Base-by-base conservation (phyloP, 805 yeast species). In the Saccharomyces kudriavzevii region DNA sequence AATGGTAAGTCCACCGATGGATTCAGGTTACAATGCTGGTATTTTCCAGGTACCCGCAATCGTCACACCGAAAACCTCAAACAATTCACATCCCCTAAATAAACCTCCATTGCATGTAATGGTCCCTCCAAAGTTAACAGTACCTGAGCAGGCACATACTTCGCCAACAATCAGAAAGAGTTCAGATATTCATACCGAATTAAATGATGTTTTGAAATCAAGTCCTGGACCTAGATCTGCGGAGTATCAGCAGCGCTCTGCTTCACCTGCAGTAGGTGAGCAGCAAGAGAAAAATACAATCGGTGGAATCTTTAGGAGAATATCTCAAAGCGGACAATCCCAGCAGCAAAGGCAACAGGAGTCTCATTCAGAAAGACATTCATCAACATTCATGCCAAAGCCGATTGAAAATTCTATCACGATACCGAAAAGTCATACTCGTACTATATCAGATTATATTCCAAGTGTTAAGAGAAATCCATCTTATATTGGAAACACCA, bases 141-240 rank as follows among this genome's bases (percentile, higher is more conserved):
- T 57, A 70, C 81, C 73, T 64, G 84, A 74, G 69, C 75, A 66
- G 72, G 78, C 70, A 53, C 79, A 72, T 72, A 81, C 65, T 61
- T 80, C 70, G 66, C 78, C 75, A 64, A 57, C 60, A 10, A 43
- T 52, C 24, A 63, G 70, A 52, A 69, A 67, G 48, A 56, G 63
- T 11, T 49, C 63, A 14, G 71, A 65, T 10, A 53, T 53, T 5
- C 59, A 59, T 29, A 62, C 57, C 14, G 65, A 60, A 3, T 56
- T 63, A 35, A 65, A 65, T 47, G 56, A 52, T 48, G 67, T 62
- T 1, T 59, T 71, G 43, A 54, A 65, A 1, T 65, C 72, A 62
- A 68, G 49, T 70, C 80, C 61, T 72, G 72, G 61, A 69, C 77
- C 47, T 56, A 45, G 77, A 72, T 62, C 57, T 0, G 48, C 55